These are phyloP conservation scores for Jamesozyma rosinii DNA, from an alignment of 805 yeast genomes.

Conservation along the genomic window DNA sequence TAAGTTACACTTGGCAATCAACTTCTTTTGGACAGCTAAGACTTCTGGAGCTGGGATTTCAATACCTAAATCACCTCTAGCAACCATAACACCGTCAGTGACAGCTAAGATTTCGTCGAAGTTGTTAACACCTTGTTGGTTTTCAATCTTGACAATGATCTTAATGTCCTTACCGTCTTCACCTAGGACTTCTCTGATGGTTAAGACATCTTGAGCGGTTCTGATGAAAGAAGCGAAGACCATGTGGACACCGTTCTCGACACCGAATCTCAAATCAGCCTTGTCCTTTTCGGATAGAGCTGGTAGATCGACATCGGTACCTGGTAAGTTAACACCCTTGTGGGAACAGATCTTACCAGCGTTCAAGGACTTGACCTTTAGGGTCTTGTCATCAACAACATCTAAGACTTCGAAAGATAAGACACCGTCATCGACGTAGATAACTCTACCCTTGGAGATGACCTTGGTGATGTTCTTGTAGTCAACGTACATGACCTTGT, in stretches of 20 bases:
- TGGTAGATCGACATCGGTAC: conserved; percentile 97
- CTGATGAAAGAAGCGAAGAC: conserved; percentile 97
- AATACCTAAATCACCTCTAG: conserved; percentile 99
- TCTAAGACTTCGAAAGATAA: conserved; percentile 87
- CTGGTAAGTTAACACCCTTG: conserved; percentile 98
- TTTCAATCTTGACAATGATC: conserved; percentile 95
- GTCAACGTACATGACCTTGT: conserved; percentile 78
- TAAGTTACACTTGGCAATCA: conserved; percentile 97
- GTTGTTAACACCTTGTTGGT: conserved; percentile 99
- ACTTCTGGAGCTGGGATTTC: conserved; percentile 99
- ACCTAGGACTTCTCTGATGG: conserved; percentile 90
- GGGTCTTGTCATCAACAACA: conserved; percentile 66
- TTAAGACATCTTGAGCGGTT: conserved; percentile 78
- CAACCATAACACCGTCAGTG: conserved; percentile 99
- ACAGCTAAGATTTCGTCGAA: conserved; percentile 89
- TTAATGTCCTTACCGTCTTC: conserved; percentile 94
- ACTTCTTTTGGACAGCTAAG: conserved; percentile 95
- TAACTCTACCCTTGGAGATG: conserved; percentile 75
- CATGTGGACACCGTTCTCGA: conserved; percentile 96
- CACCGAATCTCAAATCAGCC: conserved; percentile 88
- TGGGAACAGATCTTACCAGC: conserved; percentile 93
- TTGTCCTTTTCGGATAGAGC: conserved; percentile 95
- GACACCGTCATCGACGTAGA: conserved; percentile 96
- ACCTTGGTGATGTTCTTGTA: conserved; percentile 95
- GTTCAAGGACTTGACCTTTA: conserved; percentile 83